A percentile compares a stretch with the other conserved stretches of the same genome.
phyloP scores from a whole-genome alignment of 495 filamentous ascomycete species.

The Aspergillus hancockii region DNA sequence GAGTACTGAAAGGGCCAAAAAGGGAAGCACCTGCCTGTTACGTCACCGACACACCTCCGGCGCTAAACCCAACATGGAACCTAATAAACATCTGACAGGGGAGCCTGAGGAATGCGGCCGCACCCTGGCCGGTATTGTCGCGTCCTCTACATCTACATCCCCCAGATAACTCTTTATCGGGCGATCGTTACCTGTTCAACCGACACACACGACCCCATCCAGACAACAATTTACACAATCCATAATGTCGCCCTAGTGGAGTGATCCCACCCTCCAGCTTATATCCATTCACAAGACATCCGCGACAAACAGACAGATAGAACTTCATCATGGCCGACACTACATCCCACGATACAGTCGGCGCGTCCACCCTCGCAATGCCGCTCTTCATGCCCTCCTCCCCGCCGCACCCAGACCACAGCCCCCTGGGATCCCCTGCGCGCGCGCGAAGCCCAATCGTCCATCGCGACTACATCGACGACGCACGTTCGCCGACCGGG shows the following conservation, averaged over 20 bases:
- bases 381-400: conserved; percentile 44
- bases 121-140: conserved; percentile 11
- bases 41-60: too few species aligned
- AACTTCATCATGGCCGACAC: conserved; percentile 41
- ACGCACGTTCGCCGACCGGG: conserved; percentile 20
- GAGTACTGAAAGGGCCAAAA: too few species aligned
- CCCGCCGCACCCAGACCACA: conserved; percentile 27
- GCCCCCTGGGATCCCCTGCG: conserved; percentile 23
- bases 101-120: conserved; percentile 15
- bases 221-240: background rate
- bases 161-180: background rate
- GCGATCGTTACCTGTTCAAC: background rate
- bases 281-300: background rate
- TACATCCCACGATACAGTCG: conserved; percentile 49
- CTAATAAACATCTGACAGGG: conserved; percentile 13
- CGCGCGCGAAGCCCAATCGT: conserved; percentile 29
- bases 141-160: conserved; percentile 4
- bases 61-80: conserved; percentile 14
- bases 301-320: conserved; percentile 7
- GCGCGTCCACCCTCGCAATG: conserved; percentile 43
- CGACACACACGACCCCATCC: background rate
- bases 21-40: too few species aligned
- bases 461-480: conserved; percentile 14
- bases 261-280: background rate
- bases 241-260: conserved; percentile 5